phyloP scores from a whole-genome alignment of 345 rosid species.

The Eucalyptus albens region DNA sequence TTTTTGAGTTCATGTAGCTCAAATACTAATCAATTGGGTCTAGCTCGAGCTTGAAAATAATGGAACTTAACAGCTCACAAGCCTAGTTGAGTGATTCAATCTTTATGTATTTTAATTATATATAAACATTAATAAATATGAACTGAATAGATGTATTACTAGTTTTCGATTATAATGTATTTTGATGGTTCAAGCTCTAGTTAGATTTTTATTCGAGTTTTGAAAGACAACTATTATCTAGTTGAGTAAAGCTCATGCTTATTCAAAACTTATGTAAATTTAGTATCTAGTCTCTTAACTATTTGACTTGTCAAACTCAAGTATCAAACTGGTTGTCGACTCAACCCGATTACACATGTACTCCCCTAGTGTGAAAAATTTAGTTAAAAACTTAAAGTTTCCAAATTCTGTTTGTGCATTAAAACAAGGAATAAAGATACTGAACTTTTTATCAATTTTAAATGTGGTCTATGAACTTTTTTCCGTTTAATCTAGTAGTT shows the following conservation, averaged over 20 bases:
- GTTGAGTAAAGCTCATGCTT: background rate
- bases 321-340: accelerated
- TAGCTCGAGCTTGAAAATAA: background rate
- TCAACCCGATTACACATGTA: background rate
- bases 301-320: background rate
- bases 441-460: background rate
- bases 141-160: background rate
- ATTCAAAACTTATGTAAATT: background rate
- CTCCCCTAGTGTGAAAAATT: background rate
- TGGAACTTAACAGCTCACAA: background rate
- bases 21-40: background rate
- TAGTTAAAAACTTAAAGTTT: background rate
- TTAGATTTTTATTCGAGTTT: background rate
- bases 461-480: too few relatives aligned
- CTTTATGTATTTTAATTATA: background rate
- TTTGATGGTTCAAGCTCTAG: background rate
- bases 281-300: background rate
- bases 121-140: background rate
- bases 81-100: background rate
- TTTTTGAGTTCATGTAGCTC: background rate
- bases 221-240: background rate
- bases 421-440: too few relatives aligned
- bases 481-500: background rate
- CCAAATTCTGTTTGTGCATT: background rate
- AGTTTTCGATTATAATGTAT: background rate